A percentile compares a stretch with the other conserved stretches of the same genome.
These are phyloP conservation scores for Colletotrichum noveboracense DNA, from an alignment of 2,329 filamentous ascomycete genomes.

Conservation along the genomic window DNA sequence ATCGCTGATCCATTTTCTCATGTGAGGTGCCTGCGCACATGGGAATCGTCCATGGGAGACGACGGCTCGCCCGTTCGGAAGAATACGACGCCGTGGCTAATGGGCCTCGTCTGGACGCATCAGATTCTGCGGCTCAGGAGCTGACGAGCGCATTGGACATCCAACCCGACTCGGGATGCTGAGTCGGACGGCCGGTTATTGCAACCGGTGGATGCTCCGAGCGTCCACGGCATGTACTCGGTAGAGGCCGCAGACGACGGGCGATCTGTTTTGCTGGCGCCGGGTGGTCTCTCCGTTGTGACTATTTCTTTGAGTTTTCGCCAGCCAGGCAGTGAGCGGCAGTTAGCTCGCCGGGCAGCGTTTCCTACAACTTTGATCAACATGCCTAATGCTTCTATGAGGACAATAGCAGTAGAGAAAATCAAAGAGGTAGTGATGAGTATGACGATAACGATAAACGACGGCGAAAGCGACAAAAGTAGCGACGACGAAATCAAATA, in stretches of 20 bases:
- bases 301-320: not conserved
- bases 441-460: not conserved
- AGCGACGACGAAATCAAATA: not conserved
- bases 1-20: not conserved
- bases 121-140: not conserved
- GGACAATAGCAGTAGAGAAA: not conserved
- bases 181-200: not conserved
- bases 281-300: not conserved
- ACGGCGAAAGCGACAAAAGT: not conserved
- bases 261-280: not conserved
- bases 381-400: not conserved
- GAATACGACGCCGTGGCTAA: not conserved
- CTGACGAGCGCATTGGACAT: not conserved
- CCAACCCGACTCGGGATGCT: not conserved
- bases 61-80: not conserved
- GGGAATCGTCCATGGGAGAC: not conserved
- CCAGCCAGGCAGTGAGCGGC: not conserved
- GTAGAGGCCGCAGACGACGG: not conserved
- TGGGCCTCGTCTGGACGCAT: not conserved
- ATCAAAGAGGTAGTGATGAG: fast-evolving
- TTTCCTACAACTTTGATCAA: not conserved
- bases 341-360: not conserved
- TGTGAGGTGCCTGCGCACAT: not conserved
- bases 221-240: not conserved
- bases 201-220: not conserved